Percentiles rank a stretch among this genome's conserved stretches.
Conservation (phyloP, 73 alveolate species). For the Uronychia binucleata region DNA sequence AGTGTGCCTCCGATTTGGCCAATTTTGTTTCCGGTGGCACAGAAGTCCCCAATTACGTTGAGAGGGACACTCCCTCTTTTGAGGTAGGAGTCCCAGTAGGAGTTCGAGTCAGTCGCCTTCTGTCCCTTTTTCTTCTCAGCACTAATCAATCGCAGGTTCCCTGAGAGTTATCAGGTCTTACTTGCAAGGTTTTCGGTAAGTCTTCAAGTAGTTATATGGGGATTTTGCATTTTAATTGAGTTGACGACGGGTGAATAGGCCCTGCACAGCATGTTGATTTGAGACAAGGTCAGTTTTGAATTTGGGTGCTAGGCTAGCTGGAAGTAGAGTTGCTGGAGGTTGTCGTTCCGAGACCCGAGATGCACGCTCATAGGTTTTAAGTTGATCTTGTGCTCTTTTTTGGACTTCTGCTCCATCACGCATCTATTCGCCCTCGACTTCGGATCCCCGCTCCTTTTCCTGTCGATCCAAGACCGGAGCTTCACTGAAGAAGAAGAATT, state of each 20-base stretch:
- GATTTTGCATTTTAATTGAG: not conserved
- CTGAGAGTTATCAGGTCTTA: not conserved
- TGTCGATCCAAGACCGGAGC: not conserved
- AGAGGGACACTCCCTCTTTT: not conserved
- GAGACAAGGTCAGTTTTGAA: not conserved
- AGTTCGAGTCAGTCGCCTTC: not conserved
- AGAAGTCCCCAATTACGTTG: not conserved
- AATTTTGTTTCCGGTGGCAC: not conserved
- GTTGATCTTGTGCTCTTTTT: not conserved
- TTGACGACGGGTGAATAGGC: not conserved
- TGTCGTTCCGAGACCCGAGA: not conserved
- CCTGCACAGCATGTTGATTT: not conserved
- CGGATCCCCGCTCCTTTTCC: not conserved
- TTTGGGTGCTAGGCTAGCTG: not conserved
- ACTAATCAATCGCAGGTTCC: not conserved
- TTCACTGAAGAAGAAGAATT: not conserved
- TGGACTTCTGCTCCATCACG: not conserved
- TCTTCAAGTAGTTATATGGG: not conserved
- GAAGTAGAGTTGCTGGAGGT: not conserved
- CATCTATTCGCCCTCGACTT: not conserved
- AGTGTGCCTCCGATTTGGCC: not conserved
- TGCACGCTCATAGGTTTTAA: not conserved
- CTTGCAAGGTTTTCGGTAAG: not conserved
- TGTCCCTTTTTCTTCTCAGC: not conserved
- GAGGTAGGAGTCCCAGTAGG: not conserved